Conservation (phyloP, 2,329 filamentous ascomycete genomes). For the Ascosphaera apis region DNA sequence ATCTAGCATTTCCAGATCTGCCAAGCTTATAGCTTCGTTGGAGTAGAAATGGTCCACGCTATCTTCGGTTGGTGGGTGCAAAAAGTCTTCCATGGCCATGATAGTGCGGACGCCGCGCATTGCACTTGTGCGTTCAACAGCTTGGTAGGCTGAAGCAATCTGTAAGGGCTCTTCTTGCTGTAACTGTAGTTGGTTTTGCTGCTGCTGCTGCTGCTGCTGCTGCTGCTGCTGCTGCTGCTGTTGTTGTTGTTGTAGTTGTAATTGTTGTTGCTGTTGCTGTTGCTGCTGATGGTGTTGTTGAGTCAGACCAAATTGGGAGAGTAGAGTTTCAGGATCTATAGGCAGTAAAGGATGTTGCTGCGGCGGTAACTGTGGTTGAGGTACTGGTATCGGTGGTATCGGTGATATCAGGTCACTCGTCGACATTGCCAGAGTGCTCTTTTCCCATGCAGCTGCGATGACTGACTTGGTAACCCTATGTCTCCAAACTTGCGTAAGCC, state of each 20-base stretch:
- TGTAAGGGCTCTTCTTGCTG: not conserved
- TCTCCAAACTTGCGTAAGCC: not conserved
- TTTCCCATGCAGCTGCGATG: not conserved
- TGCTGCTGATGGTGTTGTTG: too few relatives aligned
- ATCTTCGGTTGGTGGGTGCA: not conserved
- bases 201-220: too few relatives aligned
- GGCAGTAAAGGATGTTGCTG: too few relatives aligned
- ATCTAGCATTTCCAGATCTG: not conserved
- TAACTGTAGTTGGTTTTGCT: too few relatives aligned
- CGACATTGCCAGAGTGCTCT: not conserved
- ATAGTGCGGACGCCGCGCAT: not conserved
- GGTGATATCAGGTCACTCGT: too few relatives aligned
- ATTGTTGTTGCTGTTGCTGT: too few relatives aligned
- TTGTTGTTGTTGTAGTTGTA: too few relatives aligned
- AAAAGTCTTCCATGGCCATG: not conserved
- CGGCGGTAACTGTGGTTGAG: not conserved
- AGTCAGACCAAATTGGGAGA: not conserved
- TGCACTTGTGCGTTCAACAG: not conserved
- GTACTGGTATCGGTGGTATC: too few relatives aligned
- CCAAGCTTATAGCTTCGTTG: not conserved
- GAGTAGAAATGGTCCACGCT: not conserved
- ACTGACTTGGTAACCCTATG: not conserved
- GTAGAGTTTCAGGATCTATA: not conserved
- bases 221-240: too few relatives aligned
- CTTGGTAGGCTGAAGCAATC: not conserved